These are phyloP conservation scores for Penicillium taxi DNA, from an alignment of 495 filamentous ascomycete species.

Conservation along the genomic window DNA sequence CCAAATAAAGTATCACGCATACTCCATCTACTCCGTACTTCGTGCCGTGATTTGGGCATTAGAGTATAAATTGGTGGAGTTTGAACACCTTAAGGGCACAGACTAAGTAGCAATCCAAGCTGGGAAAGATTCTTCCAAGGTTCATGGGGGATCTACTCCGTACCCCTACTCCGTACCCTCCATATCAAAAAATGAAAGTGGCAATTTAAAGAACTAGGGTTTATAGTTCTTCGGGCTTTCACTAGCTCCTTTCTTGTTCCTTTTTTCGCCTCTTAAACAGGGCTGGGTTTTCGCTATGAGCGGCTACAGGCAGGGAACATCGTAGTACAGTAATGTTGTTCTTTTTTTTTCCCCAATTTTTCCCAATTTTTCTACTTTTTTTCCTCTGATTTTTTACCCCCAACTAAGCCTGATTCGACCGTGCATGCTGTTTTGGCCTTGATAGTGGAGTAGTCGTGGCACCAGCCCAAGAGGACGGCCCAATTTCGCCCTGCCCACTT, in stretches of 20 bases:
- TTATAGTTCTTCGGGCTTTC: slow-evolving; percentile 1
- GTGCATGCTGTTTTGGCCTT: slow-evolving; percentile 26
- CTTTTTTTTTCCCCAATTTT: slow-evolving; percentile 1
- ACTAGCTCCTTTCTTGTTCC: too few species aligned
- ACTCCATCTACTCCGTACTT: too few species aligned
- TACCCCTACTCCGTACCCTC: too few species aligned
- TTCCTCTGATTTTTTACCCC: not conserved
- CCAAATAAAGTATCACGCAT: too few species aligned
- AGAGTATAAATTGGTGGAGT: too few species aligned
- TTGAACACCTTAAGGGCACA: slow-evolving; percentile 17
- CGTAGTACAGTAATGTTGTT: not conserved
- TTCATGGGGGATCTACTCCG: slow-evolving; percentile 12
- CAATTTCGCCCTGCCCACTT: slow-evolving; percentile 34
- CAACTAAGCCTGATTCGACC: slow-evolving; percentile 30
- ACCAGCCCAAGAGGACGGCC: slow-evolving; percentile 38
- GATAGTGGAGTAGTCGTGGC: slow-evolving; percentile 34
- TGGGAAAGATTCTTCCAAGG: slow-evolving; percentile 4
- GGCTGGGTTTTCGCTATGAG: not conserved
- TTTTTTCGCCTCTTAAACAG: slow-evolving; percentile 1
- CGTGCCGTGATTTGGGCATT: too few species aligned
- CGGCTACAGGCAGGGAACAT: slow-evolving; percentile 8
- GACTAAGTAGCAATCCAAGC: slow-evolving; percentile 21
- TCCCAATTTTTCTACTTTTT: too few species aligned
- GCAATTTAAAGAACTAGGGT: slow-evolving; percentile 3
- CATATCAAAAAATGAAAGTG: too few species aligned